Conservation (phyloP, 169 alveolate species). For the Plasmodium adleri region DNA sequence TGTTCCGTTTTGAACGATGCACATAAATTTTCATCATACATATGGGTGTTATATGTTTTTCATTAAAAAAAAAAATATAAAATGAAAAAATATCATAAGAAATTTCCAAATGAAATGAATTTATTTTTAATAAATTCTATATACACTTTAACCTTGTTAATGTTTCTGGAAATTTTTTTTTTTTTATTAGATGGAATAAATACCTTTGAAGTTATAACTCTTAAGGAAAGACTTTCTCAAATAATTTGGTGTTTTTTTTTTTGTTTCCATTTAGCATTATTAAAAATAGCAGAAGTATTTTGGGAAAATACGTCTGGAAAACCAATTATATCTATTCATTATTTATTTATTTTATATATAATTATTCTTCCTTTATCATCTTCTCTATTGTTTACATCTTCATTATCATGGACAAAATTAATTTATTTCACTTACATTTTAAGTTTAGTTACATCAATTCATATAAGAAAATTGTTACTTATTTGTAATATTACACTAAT, state of each 20-base stretch:
- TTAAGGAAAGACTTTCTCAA: conserved; percentile 45
- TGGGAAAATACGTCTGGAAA: conserved; percentile 14
- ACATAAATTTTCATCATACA: too few species aligned
- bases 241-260: conserved; percentile 60
- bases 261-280: conserved; percentile 37
- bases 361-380: conserved; percentile 50
- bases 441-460: conserved; percentile 51
- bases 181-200: conserved; percentile 71
- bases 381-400: conserved; percentile 48
- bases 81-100: conserved; percentile 16
- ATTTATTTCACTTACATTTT: conserved; percentile 42
- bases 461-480: conserved; percentile 27
- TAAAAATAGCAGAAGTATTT: conserved; percentile 68
- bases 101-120: conserved; percentile 26
- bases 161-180: conserved; percentile 55
- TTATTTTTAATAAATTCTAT: conserved; percentile 58
- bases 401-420: conserved; percentile 66
- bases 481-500: conserved; percentile 31
- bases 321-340: conserved; percentile 21
- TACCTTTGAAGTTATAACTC: conserved; percentile 53
- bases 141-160: conserved; percentile 26
- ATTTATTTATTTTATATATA: conserved; percentile 37
- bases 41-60: too few species aligned
- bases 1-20: too few species aligned
- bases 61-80: neutral